Conservation (phyloP, 1,284 basidiomycete species). For the Megacollybia platyphylla region DNA sequence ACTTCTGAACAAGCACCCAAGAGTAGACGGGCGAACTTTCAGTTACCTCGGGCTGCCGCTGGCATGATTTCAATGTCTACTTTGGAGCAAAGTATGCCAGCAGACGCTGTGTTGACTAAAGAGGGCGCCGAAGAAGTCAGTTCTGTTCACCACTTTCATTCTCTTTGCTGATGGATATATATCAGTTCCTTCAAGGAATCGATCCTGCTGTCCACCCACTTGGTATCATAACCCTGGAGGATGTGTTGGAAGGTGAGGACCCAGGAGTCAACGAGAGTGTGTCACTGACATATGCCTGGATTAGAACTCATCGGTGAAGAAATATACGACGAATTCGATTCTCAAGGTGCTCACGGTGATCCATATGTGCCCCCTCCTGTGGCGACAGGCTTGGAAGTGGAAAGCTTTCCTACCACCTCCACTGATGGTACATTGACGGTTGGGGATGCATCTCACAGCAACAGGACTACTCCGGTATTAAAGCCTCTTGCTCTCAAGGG, state of each 20-base stretch:
- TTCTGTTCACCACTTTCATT: conserved; percentile 4
- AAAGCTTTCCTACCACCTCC: conserved; percentile 8
- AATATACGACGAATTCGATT: conserved; percentile 81
- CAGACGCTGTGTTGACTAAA: conserved; percentile 67
- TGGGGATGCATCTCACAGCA: conserved; percentile 30
- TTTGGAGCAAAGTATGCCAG: conserved; percentile 73
- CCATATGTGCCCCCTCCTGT: conserved; percentile 22
- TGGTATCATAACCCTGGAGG: conserved; percentile 89
- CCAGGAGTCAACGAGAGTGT: background rate
- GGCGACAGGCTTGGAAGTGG: conserved; percentile 5
- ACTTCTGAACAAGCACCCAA: conserved; percentile 10
- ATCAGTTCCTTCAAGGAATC: conserved; percentile 60
- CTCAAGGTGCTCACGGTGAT: conserved; percentile 56
- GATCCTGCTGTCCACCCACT: conserved; percentile 69
- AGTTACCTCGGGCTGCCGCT: conserved; percentile 7
- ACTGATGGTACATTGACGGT: conserved; percentile 11
- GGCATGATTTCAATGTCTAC: conserved; percentile 15
- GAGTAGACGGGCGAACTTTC: conserved; percentile 25
- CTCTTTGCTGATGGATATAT: background rate
- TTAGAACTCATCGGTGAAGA: conserved; percentile 81
- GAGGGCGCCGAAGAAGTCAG: conserved; percentile 55
- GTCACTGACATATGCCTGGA: background rate
- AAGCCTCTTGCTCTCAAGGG: conserved; percentile 26
- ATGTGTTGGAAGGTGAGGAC: conserved; percentile 73
- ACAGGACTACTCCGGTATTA: background rate